Percentiles rank a stretch among this genome's conserved stretches.
Evolutionary conservation across 495 filamentous ascomycete genomes (phyloP).

Genomic region (Aspergillus affinis): DNA sequence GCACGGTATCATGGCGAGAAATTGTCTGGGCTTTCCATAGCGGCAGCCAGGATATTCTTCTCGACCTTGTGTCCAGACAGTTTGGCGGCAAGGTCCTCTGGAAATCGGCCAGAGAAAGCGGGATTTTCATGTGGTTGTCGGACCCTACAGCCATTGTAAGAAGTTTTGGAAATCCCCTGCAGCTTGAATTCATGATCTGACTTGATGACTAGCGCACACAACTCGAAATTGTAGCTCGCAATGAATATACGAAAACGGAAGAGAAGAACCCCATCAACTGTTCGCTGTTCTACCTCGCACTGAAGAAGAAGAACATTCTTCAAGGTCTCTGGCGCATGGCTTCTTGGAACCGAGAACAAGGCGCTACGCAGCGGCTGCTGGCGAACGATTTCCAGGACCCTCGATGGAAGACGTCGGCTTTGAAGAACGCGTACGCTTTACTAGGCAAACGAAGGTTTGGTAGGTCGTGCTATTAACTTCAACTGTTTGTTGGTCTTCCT

Average conservation of each 20-base stretch:
- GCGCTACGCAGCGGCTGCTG: conserved; percentile 70
- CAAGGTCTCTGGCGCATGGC: conserved; percentile 97
- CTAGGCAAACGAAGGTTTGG: conserved; percentile 88
- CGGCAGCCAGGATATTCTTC: conserved; percentile 85
- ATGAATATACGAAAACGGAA: conserved; percentile 86
- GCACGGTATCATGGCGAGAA: conserved; percentile 84
- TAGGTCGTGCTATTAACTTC: conserved; percentile 32
- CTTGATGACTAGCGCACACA: conserved; percentile 58
- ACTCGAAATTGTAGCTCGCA: conserved; percentile 86
- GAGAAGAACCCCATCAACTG: conserved; percentile 94
- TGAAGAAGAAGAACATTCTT: conserved; percentile 88
- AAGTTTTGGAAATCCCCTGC: conserved; percentile 2
- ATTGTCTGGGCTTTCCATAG: conserved; percentile 95
- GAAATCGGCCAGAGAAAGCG: conserved; percentile 80
- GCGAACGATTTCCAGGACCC: conserved; percentile 83
- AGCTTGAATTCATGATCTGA: conserved; percentile 22
- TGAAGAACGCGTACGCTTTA: conserved; percentile 97
- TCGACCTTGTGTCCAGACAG: conserved; percentile 82
- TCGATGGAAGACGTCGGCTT: conserved; percentile 84
- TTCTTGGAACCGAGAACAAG: conserved; percentile 83
- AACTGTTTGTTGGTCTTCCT: background rate
- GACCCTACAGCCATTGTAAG: conserved; percentile 75
- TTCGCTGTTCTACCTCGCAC: conserved; percentile 84
- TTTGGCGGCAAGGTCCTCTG: conserved; percentile 77
- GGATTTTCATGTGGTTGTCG: conserved; percentile 93